Evolutionary conservation across 2,329 filamentous ascomycete genomes (phyloP).

Genomic region (Phaeosphaeria sp.): DNA sequence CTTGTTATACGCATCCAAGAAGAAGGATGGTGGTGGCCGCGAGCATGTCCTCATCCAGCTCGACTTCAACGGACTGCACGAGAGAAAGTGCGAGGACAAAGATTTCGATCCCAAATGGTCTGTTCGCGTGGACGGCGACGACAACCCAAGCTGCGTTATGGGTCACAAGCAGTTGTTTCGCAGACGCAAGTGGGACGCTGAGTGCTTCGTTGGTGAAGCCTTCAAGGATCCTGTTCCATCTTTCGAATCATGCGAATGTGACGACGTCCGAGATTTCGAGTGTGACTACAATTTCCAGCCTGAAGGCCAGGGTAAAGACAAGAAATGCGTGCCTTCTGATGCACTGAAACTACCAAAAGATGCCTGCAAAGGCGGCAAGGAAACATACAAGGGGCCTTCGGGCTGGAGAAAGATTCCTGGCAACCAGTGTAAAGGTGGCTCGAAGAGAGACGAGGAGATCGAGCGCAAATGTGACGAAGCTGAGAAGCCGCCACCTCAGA

Average conservation of each 20-base stretch:
- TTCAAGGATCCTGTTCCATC: conserved; percentile 79
- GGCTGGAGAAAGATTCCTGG: conserved; percentile 89
- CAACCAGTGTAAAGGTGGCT: conserved; percentile 55
- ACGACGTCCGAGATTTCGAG: conserved; percentile 80
- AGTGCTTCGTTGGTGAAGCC: conserved; percentile 87
- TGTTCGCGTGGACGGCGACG: conserved; percentile 80
- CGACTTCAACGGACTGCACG: conserved; percentile 82
- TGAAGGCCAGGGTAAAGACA: conserved; percentile 55
- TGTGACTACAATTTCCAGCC: conserved; percentile 91
- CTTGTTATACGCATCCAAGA: conserved; percentile 69
- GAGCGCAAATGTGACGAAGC: conserved; percentile 77
- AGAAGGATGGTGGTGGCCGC: conserved; percentile 54
- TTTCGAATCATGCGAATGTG: conserved; percentile 80
- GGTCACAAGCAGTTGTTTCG: conserved; percentile 89
- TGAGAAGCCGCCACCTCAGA: conserved; percentile 59
- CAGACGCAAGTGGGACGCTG: conserved; percentile 82
- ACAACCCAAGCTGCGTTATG: conserved; percentile 89
- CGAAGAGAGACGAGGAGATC: conserved; percentile 57
- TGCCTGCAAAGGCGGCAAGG: conserved; percentile 73
- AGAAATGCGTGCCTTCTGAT: conserved; percentile 71
- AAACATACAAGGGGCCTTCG: conserved; percentile 82
- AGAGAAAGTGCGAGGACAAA: conserved; percentile 74
- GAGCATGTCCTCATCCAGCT: conserved; percentile 74
- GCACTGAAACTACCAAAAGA: conserved; percentile 71
- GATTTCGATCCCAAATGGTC: conserved; percentile 86